A percentile compares a stretch with the other conserved stretches of the same genome.
phyloP scores from a whole-genome alignment of 805 yeast species.

The Jamesozyma rosinii region DNA sequence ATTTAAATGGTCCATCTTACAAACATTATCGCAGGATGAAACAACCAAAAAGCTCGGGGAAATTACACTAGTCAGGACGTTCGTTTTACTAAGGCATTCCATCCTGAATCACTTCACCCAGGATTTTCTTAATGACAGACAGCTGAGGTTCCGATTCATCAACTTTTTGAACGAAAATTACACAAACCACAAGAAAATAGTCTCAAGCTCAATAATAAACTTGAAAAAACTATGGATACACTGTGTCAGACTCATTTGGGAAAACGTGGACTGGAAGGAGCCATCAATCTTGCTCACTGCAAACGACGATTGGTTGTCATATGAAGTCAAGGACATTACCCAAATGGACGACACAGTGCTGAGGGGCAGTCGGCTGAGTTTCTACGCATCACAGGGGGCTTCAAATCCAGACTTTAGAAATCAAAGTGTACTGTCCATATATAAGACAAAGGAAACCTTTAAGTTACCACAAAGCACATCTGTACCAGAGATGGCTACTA shows the following conservation, averaged over 20 bases:
- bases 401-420: constrained; percentile 28
- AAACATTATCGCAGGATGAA: constrained; percentile 11
- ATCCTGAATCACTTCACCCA: constrained; percentile 75
- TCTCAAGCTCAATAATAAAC: constrained; percentile 35
- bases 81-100: constrained; percentile 87
- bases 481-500: constrained; percentile 3
- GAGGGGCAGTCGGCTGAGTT: constrained; percentile 24
- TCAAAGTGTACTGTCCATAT: constrained; percentile 25
- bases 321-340: constrained; percentile 18
- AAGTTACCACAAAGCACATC: constrained; percentile 3
- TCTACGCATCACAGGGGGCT: constrained; percentile 23
- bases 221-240: constrained; percentile 44
- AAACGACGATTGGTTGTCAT: constrained; percentile 18
- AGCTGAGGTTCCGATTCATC: constrained; percentile 39
- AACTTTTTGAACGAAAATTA: constrained; percentile 32
- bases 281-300: constrained; percentile 8
- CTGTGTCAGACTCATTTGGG: constrained; percentile 21
- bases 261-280: constrained; percentile 16
- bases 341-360: constrained; percentile 10
- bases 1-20: constrained; percentile 59
- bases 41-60: constrained; percentile 39
- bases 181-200: constrained; percentile 15
- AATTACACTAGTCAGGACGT: constrained; percentile 66
- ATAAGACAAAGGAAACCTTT: constrained; percentile 11
- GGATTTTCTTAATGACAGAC: constrained; percentile 56